These are phyloP conservation scores for Lepidium sativum DNA, from an alignment of 345 rosid species.

Conservation along the genomic window DNA sequence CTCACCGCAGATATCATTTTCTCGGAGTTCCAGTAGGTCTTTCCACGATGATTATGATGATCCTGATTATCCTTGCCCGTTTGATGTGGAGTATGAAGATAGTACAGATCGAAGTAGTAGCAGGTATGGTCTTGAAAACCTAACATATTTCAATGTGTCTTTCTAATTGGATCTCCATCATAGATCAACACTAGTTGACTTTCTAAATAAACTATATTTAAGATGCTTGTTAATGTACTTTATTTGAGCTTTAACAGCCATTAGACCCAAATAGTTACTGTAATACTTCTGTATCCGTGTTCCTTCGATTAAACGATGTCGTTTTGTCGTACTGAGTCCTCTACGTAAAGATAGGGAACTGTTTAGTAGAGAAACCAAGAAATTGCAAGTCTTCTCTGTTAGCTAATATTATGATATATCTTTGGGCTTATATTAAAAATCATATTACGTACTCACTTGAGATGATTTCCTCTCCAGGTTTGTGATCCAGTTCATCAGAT, in stretches of 20 bases:
- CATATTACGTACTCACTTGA: background rate
- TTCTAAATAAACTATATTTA: background rate
- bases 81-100: conserved; percentile 74
- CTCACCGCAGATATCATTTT: conserved; percentile 51
- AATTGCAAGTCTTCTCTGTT: background rate
- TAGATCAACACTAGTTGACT: background rate
- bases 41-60: conserved; percentile 73
- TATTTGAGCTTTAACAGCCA: conserved; percentile 1
- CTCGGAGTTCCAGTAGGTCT: conserved; percentile 76
- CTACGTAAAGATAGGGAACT: background rate
- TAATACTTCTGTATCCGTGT: background rate
- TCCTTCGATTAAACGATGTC: background rate
- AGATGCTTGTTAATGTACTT: background rate
- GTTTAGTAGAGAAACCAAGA: background rate
- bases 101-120: conserved; percentile 40
- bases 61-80: conserved; percentile 66
- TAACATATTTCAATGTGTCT: background rate
- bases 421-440: background rate
- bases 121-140: conserved; percentile 38
- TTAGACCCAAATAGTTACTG: background rate
- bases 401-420: background rate
- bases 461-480: background rate
- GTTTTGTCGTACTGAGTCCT: background rate
- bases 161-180: background rate
- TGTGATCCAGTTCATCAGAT: background rate